These are phyloP conservation scores for Dactylellina drechsleri DNA, from an alignment of 2,329 filamentous ascomycete genomes.

Conservation along the genomic window DNA sequence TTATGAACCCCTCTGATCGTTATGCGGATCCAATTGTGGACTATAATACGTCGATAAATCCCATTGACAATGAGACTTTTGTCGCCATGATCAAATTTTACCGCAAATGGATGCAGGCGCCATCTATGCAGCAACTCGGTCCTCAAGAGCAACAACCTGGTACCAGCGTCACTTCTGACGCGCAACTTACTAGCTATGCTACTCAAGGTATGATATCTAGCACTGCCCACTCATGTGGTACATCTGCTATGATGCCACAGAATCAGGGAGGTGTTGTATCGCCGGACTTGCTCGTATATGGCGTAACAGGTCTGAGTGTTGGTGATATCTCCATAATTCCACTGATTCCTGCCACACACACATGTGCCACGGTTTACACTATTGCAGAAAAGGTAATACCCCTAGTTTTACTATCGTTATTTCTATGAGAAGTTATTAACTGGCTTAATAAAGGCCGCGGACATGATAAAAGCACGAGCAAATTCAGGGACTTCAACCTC, in stretches of 20 bases:
- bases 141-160: constrained; percentile 61
- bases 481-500: neutral
- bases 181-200: constrained; percentile 57
- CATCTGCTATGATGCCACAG: constrained; percentile 66
- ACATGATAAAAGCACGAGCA: constrained; percentile 63
- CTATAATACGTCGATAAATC: constrained; percentile 62
- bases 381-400: constrained; percentile 63
- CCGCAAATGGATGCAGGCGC: constrained; percentile 61
- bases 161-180: constrained; percentile 58
- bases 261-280: constrained; percentile 67
- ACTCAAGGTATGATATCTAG: constrained; percentile 61
- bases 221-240: constrained; percentile 67
- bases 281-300: constrained; percentile 63
- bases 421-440: neutral
- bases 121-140: constrained; percentile 58
- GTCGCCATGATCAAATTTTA: constrained; percentile 61
- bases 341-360: constrained; percentile 62
- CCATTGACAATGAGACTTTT: constrained; percentile 61
- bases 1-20: constrained; percentile 61
- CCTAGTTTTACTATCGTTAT: too few species aligned
- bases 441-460: constrained; percentile 62
- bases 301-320: constrained; percentile 63
- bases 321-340: constrained; percentile 65
- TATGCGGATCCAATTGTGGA: constrained; percentile 61
- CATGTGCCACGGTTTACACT: constrained; percentile 61